Conservation (phyloP, 192 early-diverging fungal species). For the Glomus cerebriforme region DNA sequence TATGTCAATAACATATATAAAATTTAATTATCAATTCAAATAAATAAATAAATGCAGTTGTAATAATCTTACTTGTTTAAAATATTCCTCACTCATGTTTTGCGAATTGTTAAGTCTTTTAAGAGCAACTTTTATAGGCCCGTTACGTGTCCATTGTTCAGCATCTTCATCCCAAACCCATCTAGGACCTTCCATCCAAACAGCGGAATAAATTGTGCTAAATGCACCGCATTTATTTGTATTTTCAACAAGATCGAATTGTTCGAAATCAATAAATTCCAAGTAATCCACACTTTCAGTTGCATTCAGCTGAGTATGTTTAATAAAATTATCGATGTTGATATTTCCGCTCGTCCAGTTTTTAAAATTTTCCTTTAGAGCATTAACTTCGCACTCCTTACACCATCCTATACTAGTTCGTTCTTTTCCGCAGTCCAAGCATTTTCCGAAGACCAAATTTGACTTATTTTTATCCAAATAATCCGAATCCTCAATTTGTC, state of each 20-base stretch:
- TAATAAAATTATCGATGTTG: background rate
- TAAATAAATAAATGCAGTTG: too few species aligned
- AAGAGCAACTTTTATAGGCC: background rate
- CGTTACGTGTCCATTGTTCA: background rate
- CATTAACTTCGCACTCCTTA: too few species aligned
- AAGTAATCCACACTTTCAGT: background rate
- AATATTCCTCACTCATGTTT: background rate
- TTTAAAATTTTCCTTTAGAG: background rate
- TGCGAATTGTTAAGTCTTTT: background rate
- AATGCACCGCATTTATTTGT: background rate
- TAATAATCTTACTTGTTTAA: background rate
- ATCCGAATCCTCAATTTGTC: too few species aligned
- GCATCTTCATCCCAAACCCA: background rate
- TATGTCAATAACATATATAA: background rate
- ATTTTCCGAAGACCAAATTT: too few species aligned
- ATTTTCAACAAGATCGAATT: background rate
- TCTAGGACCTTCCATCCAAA: background rate
- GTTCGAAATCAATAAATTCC: too few species aligned
- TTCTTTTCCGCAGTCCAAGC: too few species aligned
- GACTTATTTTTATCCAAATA: too few species aligned
- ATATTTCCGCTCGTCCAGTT: background rate
- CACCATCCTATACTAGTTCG: too few species aligned
- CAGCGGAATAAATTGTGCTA: background rate
- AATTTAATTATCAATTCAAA: too few species aligned
- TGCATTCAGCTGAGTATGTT: background rate